Conservation (phyloP, 108 stramenopile species). For the Skeletonema potamos region DNA sequence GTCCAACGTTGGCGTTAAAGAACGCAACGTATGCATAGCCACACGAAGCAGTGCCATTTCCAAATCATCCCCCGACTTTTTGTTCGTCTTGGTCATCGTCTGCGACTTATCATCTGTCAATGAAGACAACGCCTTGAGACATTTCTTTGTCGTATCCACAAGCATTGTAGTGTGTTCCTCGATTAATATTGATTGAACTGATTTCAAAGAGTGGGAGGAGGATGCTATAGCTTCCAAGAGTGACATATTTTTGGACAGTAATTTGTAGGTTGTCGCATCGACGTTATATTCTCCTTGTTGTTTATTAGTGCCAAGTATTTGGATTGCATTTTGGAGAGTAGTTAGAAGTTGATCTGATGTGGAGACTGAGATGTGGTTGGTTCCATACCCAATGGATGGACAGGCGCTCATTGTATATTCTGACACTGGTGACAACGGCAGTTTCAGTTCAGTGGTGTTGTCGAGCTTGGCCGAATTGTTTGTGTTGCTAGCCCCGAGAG, state of each 20-base stretch:
- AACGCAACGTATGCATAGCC: conserved; percentile 11
- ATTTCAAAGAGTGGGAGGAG: conserved; percentile 4
- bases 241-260: background rate
- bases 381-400: conserved; percentile 11
- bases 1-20: conserved; percentile 2
- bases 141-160: conserved; percentile 14
- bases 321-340: background rate
- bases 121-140: conserved; percentile 12
- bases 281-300: background rate
- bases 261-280: background rate
- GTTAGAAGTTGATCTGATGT: background rate
- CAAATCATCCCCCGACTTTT: background rate
- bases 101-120: background rate
- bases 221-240: conserved; percentile 6
- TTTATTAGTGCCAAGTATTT: background rate
- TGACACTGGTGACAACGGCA: background rate
- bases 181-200: background rate
- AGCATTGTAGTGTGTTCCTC: conserved; percentile 14
- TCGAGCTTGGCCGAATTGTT: too few species aligned
- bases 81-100: background rate
- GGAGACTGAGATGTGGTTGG: background rate
- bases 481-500: background rate
- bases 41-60: conserved; percentile 22
- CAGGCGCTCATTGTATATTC: background rate
- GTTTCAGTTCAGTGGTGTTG: background rate